Conservation (phyloP, 129 eudicot genomes). For the Chrysanthemum seticuspe region DNA sequence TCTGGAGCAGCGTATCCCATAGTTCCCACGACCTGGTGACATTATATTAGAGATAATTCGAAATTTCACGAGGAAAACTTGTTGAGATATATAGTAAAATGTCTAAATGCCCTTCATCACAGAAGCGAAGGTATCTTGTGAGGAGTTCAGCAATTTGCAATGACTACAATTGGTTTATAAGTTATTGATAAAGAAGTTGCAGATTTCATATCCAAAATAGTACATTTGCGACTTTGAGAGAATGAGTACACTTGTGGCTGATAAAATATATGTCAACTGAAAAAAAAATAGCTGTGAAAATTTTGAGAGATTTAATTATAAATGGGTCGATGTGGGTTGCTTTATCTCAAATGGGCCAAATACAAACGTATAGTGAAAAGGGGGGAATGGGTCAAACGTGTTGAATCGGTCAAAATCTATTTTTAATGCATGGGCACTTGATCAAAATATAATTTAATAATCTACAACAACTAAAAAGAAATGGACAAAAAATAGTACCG, state of each 20-base stretch:
- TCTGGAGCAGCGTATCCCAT: slow-evolving; percentile 74
- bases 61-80: background rate
- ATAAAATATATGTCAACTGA: background rate
- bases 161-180: background rate
- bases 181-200: background rate
- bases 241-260: no score
- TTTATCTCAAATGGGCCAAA: background rate
- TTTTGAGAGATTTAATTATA: background rate
- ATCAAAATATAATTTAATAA: no score
- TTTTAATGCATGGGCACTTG: no score
- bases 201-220: background rate
- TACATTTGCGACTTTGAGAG: background rate
- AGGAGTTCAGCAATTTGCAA: background rate
- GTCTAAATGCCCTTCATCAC: background rate
- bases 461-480: background rate
- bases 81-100: background rate
- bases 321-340: background rate
- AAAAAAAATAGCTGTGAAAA: background rate
- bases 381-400: no score
- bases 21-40: slow-evolving; percentile 59
- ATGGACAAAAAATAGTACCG: slow-evolving; percentile 45
- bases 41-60: background rate
- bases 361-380: no score
- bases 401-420: no score
- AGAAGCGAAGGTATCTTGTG: background rate